Evolutionary conservation across 768 basidiomycete species (phyloP), one percentile per base, ranked within the genome.

Genomic region (Mrakia hoshinonis): DNA sequence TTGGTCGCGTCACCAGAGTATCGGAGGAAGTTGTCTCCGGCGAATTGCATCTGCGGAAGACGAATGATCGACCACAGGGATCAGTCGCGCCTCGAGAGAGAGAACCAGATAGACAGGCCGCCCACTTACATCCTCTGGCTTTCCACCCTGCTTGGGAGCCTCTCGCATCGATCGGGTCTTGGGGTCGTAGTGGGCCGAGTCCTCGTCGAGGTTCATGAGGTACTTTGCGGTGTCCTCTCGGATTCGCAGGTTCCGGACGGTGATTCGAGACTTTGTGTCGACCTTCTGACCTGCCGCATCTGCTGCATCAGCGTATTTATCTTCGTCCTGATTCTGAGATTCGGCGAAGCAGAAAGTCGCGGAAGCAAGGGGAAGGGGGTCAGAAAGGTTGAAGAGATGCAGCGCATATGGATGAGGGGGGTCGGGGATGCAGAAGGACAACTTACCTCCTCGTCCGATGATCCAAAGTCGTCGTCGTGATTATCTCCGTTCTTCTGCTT

Each of bases 91-190:
- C 18, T 31, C 6, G 47, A 69, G 49, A 43, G 70, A 36, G 51
- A 60, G n/a, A 13, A 24, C 36, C 22, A 62, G 31, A n/a, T 10
- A 7, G 36, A 10, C 11, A 58, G 24, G 15, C 29, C 47, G 10
- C n/a, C n/a, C n/a, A 81, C 89, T 64, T 78, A 94, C 93, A 77
- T 98, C 95, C 80, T 95, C 92, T n/a, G 90, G 81, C 7, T 87
- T 83, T 31, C 90, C 82, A 75, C 86, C 85, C 78, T 85, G 86
- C 18, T 87, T 73, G 0, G 95, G 96, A 51, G 95, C 94, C 77
- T 99, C 96, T 81, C 96, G 89, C 96, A 99, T 99, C 9, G 95
- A 97, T 77, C 96, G 88, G 15, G 96, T 98, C 82, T 99, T 99
- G 60, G 96, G 96, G 78, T 99, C 96, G 78, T 99, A 99, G 82